These are phyloP conservation scores for Beauveria caledonica DNA, from an alignment of 2,329 filamentous ascomycete genomes.

Conservation along the genomic window DNA sequence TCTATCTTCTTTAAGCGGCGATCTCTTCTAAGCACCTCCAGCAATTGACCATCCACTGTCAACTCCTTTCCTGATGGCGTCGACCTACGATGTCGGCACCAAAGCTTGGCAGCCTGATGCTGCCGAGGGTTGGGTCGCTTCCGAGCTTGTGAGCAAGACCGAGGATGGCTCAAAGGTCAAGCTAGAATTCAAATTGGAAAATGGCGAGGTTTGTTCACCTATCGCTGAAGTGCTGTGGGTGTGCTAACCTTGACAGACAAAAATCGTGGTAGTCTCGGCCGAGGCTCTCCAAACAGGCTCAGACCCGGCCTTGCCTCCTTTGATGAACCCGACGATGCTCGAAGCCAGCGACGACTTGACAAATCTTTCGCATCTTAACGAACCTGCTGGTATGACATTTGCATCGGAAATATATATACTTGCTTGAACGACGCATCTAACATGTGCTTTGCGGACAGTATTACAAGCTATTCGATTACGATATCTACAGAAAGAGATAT, in stretches of 20 bases:
- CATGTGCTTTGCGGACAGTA: constrained; percentile 44
- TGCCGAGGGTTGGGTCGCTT: constrained; percentile 94
- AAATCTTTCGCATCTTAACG: constrained; percentile 94
- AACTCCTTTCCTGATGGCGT: constrained; percentile 61
- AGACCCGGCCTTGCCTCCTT: constrained; percentile 71
- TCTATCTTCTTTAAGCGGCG: neutral
- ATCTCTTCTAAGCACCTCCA: neutral
- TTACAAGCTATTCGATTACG: constrained; percentile 94
- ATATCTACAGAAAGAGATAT: constrained; percentile 98
- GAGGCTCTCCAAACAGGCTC: constrained; percentile 69
- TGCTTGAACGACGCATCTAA: constrained; percentile 16
- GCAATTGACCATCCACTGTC: neutral
- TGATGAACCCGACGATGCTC: constrained; percentile 98
- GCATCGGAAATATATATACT: neutral
- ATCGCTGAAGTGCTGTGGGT: constrained; percentile 1
- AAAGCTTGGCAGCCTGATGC: constrained; percentile 96
- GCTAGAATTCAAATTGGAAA: constrained; percentile 81
- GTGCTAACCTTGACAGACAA: constrained; percentile 47
- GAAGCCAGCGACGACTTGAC: constrained; percentile 98
- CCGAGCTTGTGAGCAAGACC: constrained; percentile 81
- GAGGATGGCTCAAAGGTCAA: constrained; percentile 78
- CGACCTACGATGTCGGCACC: constrained; percentile 92
- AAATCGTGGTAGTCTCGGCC: constrained; percentile 68
- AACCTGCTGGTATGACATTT: constrained; percentile 71
- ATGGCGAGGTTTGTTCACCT: constrained; percentile 65